Conservation (phyloP, 176 grass and related monocot genomes). For the Areca catechu region DNA sequence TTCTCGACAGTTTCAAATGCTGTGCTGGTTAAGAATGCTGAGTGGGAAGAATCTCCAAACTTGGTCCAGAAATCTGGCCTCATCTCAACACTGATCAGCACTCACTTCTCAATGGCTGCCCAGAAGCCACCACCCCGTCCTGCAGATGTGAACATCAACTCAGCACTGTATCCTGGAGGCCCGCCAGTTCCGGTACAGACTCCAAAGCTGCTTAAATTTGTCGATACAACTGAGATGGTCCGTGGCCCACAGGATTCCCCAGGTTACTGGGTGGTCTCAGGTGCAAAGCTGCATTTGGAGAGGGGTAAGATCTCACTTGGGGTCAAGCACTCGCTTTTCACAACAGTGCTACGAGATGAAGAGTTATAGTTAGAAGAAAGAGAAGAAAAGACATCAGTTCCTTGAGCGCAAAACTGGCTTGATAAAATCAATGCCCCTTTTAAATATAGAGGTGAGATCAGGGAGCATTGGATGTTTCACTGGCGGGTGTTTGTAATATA, state of each 20-base stretch:
- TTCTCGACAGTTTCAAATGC: conserved; percentile 63
- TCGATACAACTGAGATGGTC: conserved; percentile 74
- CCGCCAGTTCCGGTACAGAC: conserved; percentile 71
- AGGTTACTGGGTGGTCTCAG: conserved; percentile 90
- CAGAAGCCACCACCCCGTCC: conserved; percentile 58
- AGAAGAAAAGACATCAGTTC: not conserved
- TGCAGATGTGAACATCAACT: conserved; percentile 81
- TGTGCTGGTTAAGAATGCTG: conserved; percentile 27
- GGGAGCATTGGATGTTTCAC: too few relatives aligned
- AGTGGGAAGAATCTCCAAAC: conserved; percentile 90
- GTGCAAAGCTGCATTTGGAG: conserved; percentile 79
- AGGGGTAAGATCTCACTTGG: conserved; percentile 78
- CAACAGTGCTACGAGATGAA: conserved; percentile 52
- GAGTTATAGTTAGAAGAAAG: conserved; percentile 15
- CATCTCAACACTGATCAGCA: conserved; percentile 90
- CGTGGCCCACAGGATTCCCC: conserved; percentile 82
- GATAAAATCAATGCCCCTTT: too few relatives aligned
- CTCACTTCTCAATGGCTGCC: conserved; percentile 68
- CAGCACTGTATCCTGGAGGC: conserved; percentile 76
- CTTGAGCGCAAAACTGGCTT: too few relatives aligned
- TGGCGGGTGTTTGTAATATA: too few relatives aligned
- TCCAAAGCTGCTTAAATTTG: conserved; percentile 74
- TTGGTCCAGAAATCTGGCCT: conserved; percentile 82
- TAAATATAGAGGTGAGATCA: too few relatives aligned
- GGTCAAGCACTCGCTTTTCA: conserved; percentile 71